These are phyloP conservation scores for Candida broadrunensis DNA, from an alignment of 805 yeast species.

Conservation along the genomic window DNA sequence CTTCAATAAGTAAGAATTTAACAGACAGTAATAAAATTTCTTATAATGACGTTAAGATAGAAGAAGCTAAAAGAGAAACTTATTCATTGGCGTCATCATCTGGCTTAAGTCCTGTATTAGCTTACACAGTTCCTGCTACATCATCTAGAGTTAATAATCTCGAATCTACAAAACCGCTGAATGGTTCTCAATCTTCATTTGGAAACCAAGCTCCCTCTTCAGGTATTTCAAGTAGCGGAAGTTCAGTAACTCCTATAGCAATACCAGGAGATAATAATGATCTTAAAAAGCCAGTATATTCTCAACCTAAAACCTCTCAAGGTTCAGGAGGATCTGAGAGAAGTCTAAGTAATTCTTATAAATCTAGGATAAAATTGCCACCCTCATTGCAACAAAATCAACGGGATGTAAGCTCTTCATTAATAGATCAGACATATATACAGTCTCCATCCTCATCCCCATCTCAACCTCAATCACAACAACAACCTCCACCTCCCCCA, in stretches of 20 bases:
- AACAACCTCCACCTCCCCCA: background rate
- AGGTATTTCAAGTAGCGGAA: background rate
- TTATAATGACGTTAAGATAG: background rate
- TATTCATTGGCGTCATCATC: background rate
- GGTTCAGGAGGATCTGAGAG: too few species aligned
- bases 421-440: background rate
- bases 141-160: background rate
- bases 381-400: conserved; percentile 18
- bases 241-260: background rate
- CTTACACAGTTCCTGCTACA: background rate
- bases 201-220: background rate
- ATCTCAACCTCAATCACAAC: background rate
- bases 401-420: background rate
- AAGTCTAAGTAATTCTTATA: conserved; percentile 23
- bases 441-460: background rate
- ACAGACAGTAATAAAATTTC: background rate
- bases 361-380: conserved; percentile 32
- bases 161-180: background rate
- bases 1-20: background rate
- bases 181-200: background rate
- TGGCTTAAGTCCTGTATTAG: background rate
- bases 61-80: background rate
- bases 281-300: background rate
- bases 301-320: conserved; percentile 1
- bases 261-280: too few species aligned